Evolutionary conservation across 2,329 filamentous ascomycete genomes (phyloP), one percentile per base, ranked within the genome.

Genomic region (Ophiostoma sp.): DNA sequence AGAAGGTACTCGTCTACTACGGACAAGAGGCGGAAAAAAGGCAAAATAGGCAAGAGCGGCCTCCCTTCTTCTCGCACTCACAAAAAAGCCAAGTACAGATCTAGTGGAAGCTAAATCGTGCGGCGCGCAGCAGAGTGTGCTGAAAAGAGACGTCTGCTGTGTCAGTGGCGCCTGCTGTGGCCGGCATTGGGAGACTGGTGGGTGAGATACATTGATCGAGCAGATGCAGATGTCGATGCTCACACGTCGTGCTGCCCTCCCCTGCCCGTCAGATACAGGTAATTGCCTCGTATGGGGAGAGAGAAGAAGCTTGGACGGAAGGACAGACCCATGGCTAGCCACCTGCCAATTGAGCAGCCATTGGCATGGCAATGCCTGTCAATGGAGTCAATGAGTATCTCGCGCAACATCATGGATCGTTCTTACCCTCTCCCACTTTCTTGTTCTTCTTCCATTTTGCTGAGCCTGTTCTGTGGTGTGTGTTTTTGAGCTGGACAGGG

Each of bases 401-500:
- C 61, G 36, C n/a, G 4, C n/a, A 48, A 17, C 36, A 66, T 42
- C 61, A 8, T 28, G 61, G 36, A 45, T 45, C 22, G 36, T 28
- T 66, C n/a, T 45, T 66, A 45, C 36, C 36, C 61, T n/a, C 28
- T 59, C 15, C 28, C 28, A 31, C 7, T 25, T 25, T 33, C 55
- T 7, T 33, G 25, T 33, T 12, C 55, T 59, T 17, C 12, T 19
- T 17, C 61, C 61, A 25, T 11, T 17, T 66, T 66, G n/a, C 36
- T 36, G 28, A 28, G 17, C 45, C 5, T 6, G 12, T 9, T 61
- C 2, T 28, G 5, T 33, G 57, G 17, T 17, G 33, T 42, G n/a
- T 48, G 28, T 33, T 48, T 68, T 50, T 68, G 64, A 68, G 64
- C 64, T 68, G 25, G 15, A 68, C 64, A 68, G 64, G 64, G 63